phyloP scores from a whole-genome alignment of 495 filamentous ascomycete genomes.

The Penicillium taxi region DNA sequence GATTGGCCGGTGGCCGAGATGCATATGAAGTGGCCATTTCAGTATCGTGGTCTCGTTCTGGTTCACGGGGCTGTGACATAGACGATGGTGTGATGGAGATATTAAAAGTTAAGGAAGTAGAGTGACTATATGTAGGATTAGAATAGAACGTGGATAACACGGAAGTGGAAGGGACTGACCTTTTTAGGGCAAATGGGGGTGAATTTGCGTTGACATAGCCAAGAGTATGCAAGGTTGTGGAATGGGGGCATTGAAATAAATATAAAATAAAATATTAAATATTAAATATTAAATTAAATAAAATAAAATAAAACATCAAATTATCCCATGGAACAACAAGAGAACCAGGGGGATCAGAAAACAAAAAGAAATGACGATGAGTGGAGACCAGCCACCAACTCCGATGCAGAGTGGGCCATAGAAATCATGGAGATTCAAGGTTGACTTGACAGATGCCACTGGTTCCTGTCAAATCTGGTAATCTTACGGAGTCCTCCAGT shows the following conservation, averaged over 20 bases:
- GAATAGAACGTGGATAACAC: not conserved
- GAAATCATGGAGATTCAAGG: conserved; percentile 21
- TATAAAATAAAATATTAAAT: conserved; percentile 23
- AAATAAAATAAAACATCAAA: no score
- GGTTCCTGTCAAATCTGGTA: conserved; percentile 22
- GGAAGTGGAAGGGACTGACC: conserved; percentile 11
- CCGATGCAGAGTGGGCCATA: conserved; percentile 23
- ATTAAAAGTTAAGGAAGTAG: conserved; percentile 1
- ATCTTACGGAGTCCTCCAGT: no score
- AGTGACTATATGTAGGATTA: not conserved
- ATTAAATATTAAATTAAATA: conserved; percentile 21
- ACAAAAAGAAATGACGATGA: conserved; percentile 36
- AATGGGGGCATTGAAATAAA: conserved; percentile 19
- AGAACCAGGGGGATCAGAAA: conserved; percentile 30
- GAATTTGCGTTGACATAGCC: conserved; percentile 26
- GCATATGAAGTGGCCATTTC: conserved; percentile 42
- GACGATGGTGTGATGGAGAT: conserved; percentile 25
- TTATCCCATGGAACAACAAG: conserved; percentile 30
- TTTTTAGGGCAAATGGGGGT: conserved; percentile 13
- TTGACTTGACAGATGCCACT: conserved; percentile 33
- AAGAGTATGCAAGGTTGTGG: conserved; percentile 28
- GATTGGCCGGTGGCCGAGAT: conserved; percentile 28
- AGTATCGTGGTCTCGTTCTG: conserved; percentile 33
- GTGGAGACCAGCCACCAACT: conserved; percentile 34
- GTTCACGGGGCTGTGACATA: conserved; percentile 35